Evolutionary conservation across 768 basidiomycete species (phyloP), one percentile per base, ranked within the genome.

Genomic region (Phylloporus sp.): DNA sequence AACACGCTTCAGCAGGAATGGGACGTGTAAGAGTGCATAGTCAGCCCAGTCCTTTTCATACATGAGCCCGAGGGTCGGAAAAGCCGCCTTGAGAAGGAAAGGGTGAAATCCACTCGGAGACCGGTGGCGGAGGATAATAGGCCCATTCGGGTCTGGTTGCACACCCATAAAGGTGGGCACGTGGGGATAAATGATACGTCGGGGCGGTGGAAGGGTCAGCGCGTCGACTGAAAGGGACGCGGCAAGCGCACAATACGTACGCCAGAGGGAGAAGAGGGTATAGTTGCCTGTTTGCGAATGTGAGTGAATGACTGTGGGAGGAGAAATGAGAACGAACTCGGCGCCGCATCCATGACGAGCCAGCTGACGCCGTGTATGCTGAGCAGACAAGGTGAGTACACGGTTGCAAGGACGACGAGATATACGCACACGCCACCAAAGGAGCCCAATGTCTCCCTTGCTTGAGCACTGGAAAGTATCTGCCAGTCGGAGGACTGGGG

Each of bases 1-100:
- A 12, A 89, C 73, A 11, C 90, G 83, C 57, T 88, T 85, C 47
- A 91, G 70, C 16, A 93, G 59, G 64, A 84, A 91, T 0, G 92
- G 88, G 16, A 82, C 76, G 18, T 76, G 73, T 60, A 90, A 80
- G 51, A 78, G 74, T 32, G 78, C 75, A 58, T 85, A 84, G 68
- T 95, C 92, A 42, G 78, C 74, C 81, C 90, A 92, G 60, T 94
- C 91, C 52, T 84, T 79, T 16, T 72, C 52, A 65, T 84, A 91
- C 72, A 88, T 78, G 46, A 85, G 68, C 2, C 76, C 80, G 55
- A 87, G 76, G 15, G 75, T 78, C 0, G 90, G 88, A 61, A 89
- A 87, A n/a, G 85, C 83, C 0, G 82, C 79, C 61, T 89, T 87
- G 45, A 77, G 69, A n/a, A 85, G 71, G 58, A 80, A 80, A 0